phyloP scores from a whole-genome alignment of 352 stramenopile genomes.

The Globisporangium heterothallicum region DNA sequence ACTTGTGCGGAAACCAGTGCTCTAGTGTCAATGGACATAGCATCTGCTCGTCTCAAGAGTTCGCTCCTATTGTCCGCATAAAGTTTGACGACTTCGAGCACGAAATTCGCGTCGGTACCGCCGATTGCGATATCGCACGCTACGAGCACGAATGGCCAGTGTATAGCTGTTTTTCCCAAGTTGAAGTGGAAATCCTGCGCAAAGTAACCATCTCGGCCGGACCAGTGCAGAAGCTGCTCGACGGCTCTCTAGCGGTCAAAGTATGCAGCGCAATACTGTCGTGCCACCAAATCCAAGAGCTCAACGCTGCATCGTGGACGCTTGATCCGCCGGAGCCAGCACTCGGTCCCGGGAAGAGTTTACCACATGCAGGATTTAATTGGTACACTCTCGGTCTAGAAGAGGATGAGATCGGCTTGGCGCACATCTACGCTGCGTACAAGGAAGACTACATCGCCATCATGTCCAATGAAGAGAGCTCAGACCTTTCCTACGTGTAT shows the following conservation, averaged over 20 bases:
- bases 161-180: slow-evolving; percentile 19
- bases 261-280: slow-evolving; percentile 14
- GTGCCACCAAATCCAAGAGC: slow-evolving; percentile 24
- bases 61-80: slow-evolving; percentile 19
- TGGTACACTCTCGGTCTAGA: slow-evolving; percentile 20
- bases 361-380: slow-evolving; percentile 13
- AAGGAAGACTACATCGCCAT: slow-evolving; percentile 21
- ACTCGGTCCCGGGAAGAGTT: slow-evolving; percentile 17
- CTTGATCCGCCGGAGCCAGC: slow-evolving; percentile 13
- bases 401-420: slow-evolving; percentile 29
- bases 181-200: slow-evolving; percentile 23
- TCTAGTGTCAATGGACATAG: slow-evolving; percentile 23
- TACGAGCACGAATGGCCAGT: slow-evolving; percentile 29
- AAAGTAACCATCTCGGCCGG: slow-evolving; percentile 8
- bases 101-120: slow-evolving; percentile 15
- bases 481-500: slow-evolving; percentile 19
- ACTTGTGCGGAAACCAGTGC: slow-evolving; percentile 25
- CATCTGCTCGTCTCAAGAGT: slow-evolving; percentile 16
- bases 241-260: slow-evolving; percentile 6
- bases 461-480: slow-evolving; percentile 10
- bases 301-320: slow-evolving; percentile 17
- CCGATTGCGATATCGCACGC: slow-evolving; percentile 11
- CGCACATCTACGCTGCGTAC: slow-evolving; percentile 20
- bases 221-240: slow-evolving; percentile 9
- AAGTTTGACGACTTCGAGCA: slow-evolving; percentile 24